Evolutionary conservation across 192 early-diverging fungal genomes (phyloP), one percentile per base, ranked within the genome.

Genomic region (Allomyces arbusculus): DNA sequence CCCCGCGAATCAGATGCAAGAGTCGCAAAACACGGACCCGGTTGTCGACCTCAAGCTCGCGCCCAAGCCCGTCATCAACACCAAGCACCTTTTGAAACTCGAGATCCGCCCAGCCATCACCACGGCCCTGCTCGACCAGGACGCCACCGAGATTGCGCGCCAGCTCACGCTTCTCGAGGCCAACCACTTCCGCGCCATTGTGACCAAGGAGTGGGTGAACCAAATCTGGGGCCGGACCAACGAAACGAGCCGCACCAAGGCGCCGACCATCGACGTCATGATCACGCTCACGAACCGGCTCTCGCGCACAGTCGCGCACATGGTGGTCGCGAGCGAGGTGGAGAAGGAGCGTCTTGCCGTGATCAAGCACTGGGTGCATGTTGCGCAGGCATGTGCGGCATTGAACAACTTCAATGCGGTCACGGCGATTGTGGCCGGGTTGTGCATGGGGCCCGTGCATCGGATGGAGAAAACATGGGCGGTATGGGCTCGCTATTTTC

Each of bases 391-490:
- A 23, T 69, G 68, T 43, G 44, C 25, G 4, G 14, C 22, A 24
- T 45, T 62, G 6, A 69, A 69, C 24, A 69, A 69, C 19, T 69
- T 69, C 11, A 69, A 69, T 69, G 68, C 50, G 7, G 66, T 44
- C 19, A 69, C 68, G 7, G 68, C 64, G 10, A 43, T 69, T 23
- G 66, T 69, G 22, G 68, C 66, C 14, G 68, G 64, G 22, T 64
- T 69, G 14, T 26, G 24, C 14, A 69, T 69, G 66, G 25, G 25
- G 19, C 68, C 66, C 14, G 66, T 69, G 7, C 24, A 19, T 20
- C 68, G 68, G 26, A 40, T 69, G 22, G n/a, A 67, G 26, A 69
- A 66, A n/a, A 69, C 68, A 22, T 68, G 67, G 67, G 66, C 33
- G 66, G 33, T 40, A 40, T 7, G 33, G n/a, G n/a, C n/a, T n/a